These are phyloP conservation scores for Spiraea crenata DNA, from an alignment of 331 rosid genomes.

Conservation along the genomic window DNA sequence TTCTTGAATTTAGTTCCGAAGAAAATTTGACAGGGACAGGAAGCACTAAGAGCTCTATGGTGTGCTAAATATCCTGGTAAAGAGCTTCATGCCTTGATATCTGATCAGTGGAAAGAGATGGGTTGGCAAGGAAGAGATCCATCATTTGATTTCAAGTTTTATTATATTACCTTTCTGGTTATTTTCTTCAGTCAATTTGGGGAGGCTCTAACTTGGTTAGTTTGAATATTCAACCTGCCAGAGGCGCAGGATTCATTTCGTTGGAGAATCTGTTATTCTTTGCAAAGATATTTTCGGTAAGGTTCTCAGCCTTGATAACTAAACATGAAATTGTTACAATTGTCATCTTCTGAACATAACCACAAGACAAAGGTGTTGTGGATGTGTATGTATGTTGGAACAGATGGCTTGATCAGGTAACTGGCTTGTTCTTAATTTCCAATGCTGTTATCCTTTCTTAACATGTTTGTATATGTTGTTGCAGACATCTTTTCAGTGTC, in stretches of 20 bases:
- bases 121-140: conserved; percentile 98
- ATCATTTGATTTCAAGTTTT: conserved; percentile 88
- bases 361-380: too few species aligned
- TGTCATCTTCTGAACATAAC: background rate
- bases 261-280: conserved; percentile 90
- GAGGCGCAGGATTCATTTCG: conserved; percentile 94
- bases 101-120: conserved; percentile 97
- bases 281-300: conserved; percentile 74
- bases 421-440: background rate
- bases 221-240: conserved; percentile 33
- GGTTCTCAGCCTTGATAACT: conserved; percentile 13
- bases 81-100: conserved; percentile 75
- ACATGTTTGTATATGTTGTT: background rate
- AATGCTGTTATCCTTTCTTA: conserved; percentile 1
- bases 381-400: background rate
- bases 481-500: conserved; percentile 65
- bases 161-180: conserved; percentile 1
- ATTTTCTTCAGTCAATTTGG: conserved; percentile 7
- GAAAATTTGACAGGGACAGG: conserved; percentile 49
- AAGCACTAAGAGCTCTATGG: conserved; percentile 85
- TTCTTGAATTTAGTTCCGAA: conserved; percentile 16
- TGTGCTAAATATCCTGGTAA: conserved; percentile 64
- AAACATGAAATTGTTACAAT: background rate
- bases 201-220: conserved; percentile 16
- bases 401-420: too few species aligned